phyloP scores from a whole-genome alignment of 192 early-diverging fungal genomes.

The Mortierella claussenii region DNA sequence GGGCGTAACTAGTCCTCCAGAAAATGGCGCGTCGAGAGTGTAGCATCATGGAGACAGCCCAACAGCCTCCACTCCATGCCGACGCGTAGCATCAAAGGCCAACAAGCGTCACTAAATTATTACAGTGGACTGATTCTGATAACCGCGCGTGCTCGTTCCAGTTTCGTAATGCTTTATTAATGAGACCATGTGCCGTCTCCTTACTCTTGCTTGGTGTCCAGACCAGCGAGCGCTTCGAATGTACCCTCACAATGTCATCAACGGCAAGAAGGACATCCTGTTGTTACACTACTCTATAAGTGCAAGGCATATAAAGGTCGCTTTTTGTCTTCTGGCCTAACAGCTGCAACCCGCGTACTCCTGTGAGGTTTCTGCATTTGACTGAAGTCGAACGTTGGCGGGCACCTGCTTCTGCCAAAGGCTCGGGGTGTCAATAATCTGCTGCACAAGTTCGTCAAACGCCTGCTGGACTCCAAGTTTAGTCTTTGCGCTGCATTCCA shows the following conservation, averaged over 20 bases:
- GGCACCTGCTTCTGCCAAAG: conserved; percentile 49
- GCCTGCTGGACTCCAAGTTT: conserved; percentile 92
- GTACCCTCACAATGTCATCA: not conserved
- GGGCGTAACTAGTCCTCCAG: too few relatives aligned
- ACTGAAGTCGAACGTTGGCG: conserved; percentile 43
- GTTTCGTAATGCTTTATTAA: too few relatives aligned
- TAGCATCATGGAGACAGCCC: too few relatives aligned
- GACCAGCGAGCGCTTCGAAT: not conserved
- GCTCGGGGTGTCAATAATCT: conserved; percentile 68
- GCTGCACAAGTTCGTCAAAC: conserved; percentile 92
- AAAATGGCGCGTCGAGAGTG: too few relatives aligned
- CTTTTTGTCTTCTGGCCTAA: conserved; percentile 14
- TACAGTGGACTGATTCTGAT: too few relatives aligned
- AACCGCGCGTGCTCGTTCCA: too few relatives aligned
- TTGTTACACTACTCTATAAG: not conserved
- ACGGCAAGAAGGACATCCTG: not conserved
- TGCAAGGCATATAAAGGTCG: not conserved
- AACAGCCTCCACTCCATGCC: too few relatives aligned
- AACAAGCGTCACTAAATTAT: too few relatives aligned
- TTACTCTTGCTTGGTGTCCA: not conserved
- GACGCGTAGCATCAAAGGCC: too few relatives aligned
- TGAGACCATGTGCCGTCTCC: not conserved
- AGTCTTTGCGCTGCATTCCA: conserved; percentile 97
- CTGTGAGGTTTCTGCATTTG: conserved; percentile 15
- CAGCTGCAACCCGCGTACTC: conserved; percentile 39